Evolutionary conservation across 1,139 yeast species (phyloP).

Genomic region (Diutina ranongensis): DNA sequence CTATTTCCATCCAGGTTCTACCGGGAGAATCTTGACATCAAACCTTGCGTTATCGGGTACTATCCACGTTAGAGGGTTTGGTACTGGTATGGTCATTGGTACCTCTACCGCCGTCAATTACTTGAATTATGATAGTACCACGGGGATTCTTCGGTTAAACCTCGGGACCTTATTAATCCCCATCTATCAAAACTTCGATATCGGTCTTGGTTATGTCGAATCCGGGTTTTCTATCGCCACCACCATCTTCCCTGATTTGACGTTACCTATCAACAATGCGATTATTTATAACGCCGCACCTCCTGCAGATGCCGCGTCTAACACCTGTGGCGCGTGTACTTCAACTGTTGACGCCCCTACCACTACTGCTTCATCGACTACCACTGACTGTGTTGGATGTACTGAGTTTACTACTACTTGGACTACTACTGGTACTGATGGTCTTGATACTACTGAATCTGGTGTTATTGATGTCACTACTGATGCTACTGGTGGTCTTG

Average conservation of each 20-base stretch:
- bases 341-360: background rate
- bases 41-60: background rate
- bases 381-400: background rate
- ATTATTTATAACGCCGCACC: background rate
- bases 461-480: conserved; percentile 3
- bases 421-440: conserved; percentile 2
- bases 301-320: background rate
- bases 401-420: conserved; percentile 1
- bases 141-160: background rate
- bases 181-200: background rate
- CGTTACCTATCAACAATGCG: background rate
- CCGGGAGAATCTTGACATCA: background rate
- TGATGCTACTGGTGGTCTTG: background rate
- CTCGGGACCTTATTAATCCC: background rate
- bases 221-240: background rate
- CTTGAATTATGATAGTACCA: background rate
- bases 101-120: background rate
- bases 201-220: background rate
- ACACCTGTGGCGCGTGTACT: background rate
- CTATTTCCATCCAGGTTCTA: background rate
- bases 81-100: background rate
- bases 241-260: background rate
- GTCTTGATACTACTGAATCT: background rate
- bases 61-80: background rate
- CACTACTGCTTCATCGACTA: background rate